Evolutionary conservation across 2,329 filamentous ascomycete species (phyloP).

Genomic region (Graphium sp.): DNA sequence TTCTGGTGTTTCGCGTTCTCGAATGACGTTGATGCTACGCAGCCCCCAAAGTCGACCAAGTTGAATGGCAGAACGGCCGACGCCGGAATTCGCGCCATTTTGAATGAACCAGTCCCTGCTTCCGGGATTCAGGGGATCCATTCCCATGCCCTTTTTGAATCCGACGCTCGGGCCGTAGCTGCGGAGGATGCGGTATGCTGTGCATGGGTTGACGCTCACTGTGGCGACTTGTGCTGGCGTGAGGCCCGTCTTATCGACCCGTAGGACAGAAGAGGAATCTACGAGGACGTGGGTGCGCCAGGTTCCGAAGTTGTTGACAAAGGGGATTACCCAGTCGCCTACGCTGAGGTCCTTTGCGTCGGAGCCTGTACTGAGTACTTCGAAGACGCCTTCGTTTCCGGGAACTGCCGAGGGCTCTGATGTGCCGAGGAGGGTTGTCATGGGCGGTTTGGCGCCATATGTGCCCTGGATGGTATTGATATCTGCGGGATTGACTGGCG

Average conservation of each 20-base stretch:
- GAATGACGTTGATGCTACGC: slow-evolving; percentile 77
- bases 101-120: slow-evolving; percentile 84
- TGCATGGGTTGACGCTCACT: slow-evolving; percentile 83
- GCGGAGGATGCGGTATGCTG: slow-evolving; percentile 81
- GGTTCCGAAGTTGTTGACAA: slow-evolving; percentile 68
- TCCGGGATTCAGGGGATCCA: slow-evolving; percentile 24
- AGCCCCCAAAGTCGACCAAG: slow-evolving; percentile 73
- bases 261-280: slow-evolving; percentile 39
- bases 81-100: slow-evolving; percentile 89
- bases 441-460: slow-evolving; percentile 72
- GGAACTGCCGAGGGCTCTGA: slow-evolving; percentile 58
- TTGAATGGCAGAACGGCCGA: slow-evolving; percentile 84
- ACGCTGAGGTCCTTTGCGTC: slow-evolving; percentile 35
- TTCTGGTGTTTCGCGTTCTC: slow-evolving; percentile 47
- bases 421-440: slow-evolving; percentile 63
- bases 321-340: slow-evolving; percentile 92
- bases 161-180: slow-evolving; percentile 47
- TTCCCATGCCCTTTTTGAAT: slow-evolving; percentile 24
- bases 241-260: slow-evolving; percentile 55
- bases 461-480: slow-evolving; percentile 97
- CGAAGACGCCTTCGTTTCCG: slow-evolving; percentile 87
- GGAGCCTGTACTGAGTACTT: slow-evolving; percentile 58
- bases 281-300: slow-evolving; percentile 83
- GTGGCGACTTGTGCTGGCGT: slow-evolving; percentile 68
- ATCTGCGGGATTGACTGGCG: slow-evolving; percentile 92